Conservation (phyloP, 352 stramenopile species). For the Saprolegnia diclina region DNA sequence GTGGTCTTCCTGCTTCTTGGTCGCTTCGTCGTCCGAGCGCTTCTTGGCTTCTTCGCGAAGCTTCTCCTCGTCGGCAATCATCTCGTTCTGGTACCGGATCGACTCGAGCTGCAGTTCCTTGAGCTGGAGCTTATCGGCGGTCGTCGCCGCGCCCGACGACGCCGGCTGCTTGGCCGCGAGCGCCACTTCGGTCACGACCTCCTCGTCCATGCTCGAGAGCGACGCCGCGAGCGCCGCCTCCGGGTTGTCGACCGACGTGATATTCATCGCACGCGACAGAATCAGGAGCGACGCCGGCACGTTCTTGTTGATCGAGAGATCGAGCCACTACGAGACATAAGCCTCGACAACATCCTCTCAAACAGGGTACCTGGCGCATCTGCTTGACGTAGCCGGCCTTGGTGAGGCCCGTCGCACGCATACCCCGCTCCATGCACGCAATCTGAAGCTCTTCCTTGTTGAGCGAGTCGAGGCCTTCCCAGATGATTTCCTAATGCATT, state of each 20-base stretch:
- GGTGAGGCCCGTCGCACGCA: slow-evolving; percentile 94
- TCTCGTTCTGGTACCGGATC: slow-evolving; percentile 95
- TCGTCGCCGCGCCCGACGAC: slow-evolving; percentile 55
- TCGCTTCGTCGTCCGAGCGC: slow-evolving; percentile 31
- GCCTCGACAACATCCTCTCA: too few species aligned
- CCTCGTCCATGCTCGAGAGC: slow-evolving; percentile 84
- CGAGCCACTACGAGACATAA: slow-evolving; percentile 87
- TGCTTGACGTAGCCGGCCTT: slow-evolving; percentile 94
- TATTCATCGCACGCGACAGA: slow-evolving; percentile 96
- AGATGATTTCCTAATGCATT: slow-evolving; percentile 86
- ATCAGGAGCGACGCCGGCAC: slow-evolving; percentile 98
- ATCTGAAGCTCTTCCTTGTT: slow-evolving; percentile 97
- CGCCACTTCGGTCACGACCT: slow-evolving; percentile 82
- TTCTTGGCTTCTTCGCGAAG: slow-evolving; percentile 82
- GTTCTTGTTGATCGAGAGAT: slow-evolving; percentile 97
- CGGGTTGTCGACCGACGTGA: slow-evolving; percentile 80
- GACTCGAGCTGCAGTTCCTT: slow-evolving; percentile 69
- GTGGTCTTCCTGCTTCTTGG: slow-evolving; percentile 26
- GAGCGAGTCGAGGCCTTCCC: slow-evolving; percentile 96
- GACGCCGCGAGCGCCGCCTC: slow-evolving; percentile 82
- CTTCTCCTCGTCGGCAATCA: slow-evolving; percentile 89
- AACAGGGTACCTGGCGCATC: slow-evolving; percentile 89
- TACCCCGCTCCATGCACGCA: slow-evolving; percentile 96
- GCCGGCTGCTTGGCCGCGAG: slow-evolving; percentile 53
- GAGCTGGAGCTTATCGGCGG: slow-evolving; percentile 66